A percentile compares a stretch with the other conserved stretches of the same genome.
phyloP scores from a whole-genome alignment of 768 basidiomycete genomes.

The Amanita subjunquillea region DNA sequence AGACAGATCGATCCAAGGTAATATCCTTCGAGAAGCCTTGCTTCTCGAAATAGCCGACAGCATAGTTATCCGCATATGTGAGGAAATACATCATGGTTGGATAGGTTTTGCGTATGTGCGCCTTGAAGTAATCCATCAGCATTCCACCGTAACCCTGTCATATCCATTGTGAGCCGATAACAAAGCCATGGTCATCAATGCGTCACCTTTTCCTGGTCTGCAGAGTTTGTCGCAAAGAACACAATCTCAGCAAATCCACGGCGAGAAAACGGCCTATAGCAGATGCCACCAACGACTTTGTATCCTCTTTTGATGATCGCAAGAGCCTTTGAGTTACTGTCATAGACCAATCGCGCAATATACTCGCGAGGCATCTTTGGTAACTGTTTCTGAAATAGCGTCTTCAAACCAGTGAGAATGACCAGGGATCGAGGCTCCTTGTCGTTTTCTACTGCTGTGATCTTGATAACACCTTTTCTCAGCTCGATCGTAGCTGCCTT shows the following conservation, averaged over 20 bases:
- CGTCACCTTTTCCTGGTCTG: conserved; percentile 90
- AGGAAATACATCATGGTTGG: conserved; percentile 90
- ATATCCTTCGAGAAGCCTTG: conserved; percentile 99
- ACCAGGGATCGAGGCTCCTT: conserved; percentile 64
- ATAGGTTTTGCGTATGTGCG: conserved; percentile 75
- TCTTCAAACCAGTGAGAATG: conserved; percentile 91
- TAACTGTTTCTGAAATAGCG: conserved; percentile 92
- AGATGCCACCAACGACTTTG: conserved; percentile 96
- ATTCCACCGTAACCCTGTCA: conserved; percentile 91
- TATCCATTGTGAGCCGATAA: background rate
- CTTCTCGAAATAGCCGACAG: conserved; percentile 98
- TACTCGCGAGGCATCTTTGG: conserved; percentile 99
- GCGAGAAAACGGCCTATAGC: conserved; percentile 92
- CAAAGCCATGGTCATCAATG: background rate
- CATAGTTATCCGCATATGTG: conserved; percentile 98
- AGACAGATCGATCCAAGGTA: conserved; percentile 77
- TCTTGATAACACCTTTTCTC: conserved; percentile 71
- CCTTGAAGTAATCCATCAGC: conserved; percentile 98
- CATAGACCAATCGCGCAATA: conserved; percentile 91
- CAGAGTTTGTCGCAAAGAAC: conserved; percentile 94
- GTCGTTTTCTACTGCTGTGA: conserved; percentile 81
- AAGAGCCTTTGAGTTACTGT: conserved; percentile 82
- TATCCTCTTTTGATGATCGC: conserved; percentile 93
- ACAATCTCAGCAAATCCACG: conserved; percentile 96
- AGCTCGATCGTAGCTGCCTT: conserved; percentile 77